Percentiles rank a stretch among this genome's conserved stretches.
phyloP scores from a whole-genome alignment of 148 eudicot species.

The Amaranthus cruentus region DNA sequence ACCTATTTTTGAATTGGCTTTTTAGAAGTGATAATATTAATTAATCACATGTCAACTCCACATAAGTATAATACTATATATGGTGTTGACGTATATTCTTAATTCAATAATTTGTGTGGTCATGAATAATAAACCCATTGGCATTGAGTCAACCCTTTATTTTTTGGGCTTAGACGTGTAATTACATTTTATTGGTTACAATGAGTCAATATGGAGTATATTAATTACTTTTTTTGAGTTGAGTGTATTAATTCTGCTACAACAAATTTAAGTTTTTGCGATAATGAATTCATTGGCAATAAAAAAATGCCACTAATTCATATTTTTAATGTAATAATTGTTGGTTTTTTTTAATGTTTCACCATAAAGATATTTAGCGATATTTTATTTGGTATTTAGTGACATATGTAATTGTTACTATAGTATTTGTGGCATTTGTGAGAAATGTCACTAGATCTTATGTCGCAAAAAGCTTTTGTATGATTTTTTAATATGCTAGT shows the following conservation, averaged over 20 bases:
- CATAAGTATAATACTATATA: slow-evolving; percentile 1
- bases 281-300: background rate
- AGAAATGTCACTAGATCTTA: too few species aligned
- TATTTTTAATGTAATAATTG: too few species aligned
- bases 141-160: slow-evolving; percentile 14
- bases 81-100: slow-evolving; percentile 14
- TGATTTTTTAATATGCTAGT: too few species aligned
- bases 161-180: slow-evolving; percentile 1
- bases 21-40: slow-evolving; percentile 28
- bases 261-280: too few species aligned
- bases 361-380: too few species aligned
- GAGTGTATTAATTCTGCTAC: too few species aligned
- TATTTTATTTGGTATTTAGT: too few species aligned
- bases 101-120: background rate
- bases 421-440: too few species aligned
- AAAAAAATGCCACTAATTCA: background rate
- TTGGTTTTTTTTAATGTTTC: too few species aligned
- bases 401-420: too few species aligned
- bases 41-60: slow-evolving; percentile 23
- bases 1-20: slow-evolving; percentile 6
- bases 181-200: slow-evolving; percentile 8
- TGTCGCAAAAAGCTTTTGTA: too few species aligned
- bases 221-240: background rate
- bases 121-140: background rate
- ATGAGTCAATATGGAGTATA: background rate